Conservation (phyloP, 2,329 filamentous ascomycete genomes). For the Sarocladiaceae sp. region DNA sequence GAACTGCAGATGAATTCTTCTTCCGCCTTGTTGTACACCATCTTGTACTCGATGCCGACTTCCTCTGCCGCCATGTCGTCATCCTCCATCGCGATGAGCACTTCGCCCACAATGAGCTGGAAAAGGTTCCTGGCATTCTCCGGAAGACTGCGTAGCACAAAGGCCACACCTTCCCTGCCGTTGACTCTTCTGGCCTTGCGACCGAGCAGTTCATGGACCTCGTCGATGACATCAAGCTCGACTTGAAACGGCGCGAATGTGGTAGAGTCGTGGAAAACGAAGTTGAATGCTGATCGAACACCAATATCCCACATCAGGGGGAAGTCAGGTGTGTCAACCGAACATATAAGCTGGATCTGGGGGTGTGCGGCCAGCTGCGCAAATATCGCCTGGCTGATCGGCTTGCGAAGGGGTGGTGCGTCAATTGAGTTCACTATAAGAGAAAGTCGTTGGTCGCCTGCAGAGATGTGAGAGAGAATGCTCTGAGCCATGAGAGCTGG, state of each 20-base stretch:
- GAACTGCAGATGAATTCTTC: slow-evolving; percentile 97
- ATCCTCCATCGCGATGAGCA: slow-evolving; percentile 67
- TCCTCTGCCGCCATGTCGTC: slow-evolving; percentile 49
- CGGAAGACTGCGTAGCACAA: slow-evolving; percentile 83
- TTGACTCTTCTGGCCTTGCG: slow-evolving; percentile 74
- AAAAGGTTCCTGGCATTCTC: slow-evolving; percentile 91
- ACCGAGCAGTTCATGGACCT: slow-evolving; percentile 82
- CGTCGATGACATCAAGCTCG: slow-evolving; percentile 82
- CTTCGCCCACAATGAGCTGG: slow-evolving; percentile 77
- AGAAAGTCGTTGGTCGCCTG: slow-evolving; percentile 46
- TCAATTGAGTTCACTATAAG: slow-evolving; percentile 86
- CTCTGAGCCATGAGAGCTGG: slow-evolving; percentile 65
- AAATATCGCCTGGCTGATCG: slow-evolving; percentile 66
- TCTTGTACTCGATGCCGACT: slow-evolving; percentile 80
- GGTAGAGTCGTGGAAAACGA: slow-evolving; percentile 90
- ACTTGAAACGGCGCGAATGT: slow-evolving; percentile 72
- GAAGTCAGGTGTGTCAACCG: slow-evolving; percentile 85
- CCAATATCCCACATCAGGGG: slow-evolving; percentile 85
- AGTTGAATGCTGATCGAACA: slow-evolving; percentile 76
- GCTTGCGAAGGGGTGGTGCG: slow-evolving; percentile 68
- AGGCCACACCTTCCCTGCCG: slow-evolving; percentile 86
- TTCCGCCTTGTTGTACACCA: slow-evolving; percentile 90
- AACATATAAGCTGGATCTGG: slow-evolving; percentile 68
- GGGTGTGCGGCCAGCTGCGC: slow-evolving; percentile 73
- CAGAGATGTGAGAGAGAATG: slow-evolving; percentile 57